Evolutionary conservation across 2,329 filamentous ascomycete species (phyloP).

Genomic region (Lasiodiplodia hormozganensis): DNA sequence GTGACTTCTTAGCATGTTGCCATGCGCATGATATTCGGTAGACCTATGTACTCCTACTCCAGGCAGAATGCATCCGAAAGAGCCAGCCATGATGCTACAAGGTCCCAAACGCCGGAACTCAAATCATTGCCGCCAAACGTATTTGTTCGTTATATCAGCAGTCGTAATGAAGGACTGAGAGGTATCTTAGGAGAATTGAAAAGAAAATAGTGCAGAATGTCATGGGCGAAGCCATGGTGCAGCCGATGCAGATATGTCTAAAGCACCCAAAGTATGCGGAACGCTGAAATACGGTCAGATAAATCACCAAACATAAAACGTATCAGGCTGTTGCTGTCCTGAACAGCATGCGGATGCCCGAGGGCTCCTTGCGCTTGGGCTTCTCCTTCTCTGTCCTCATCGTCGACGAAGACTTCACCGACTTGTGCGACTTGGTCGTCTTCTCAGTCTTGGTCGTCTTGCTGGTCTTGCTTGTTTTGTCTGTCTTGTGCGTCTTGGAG

Average conservation of each 20-base stretch:
- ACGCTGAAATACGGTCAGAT: constrained; percentile 13
- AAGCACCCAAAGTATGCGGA: constrained; percentile 13
- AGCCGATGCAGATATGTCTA: constrained; percentile 27
- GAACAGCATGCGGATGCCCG: constrained; percentile 52
- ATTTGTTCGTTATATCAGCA: constrained; percentile 1
- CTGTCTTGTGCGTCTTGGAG: constrained; percentile 37
- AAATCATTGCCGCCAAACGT: not conserved
- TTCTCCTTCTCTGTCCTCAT: constrained; percentile 41
- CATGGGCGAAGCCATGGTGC: constrained; percentile 19
- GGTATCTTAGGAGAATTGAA: constrained; percentile 15
- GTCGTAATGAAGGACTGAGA: constrained; percentile 17
- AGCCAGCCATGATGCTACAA: constrained; percentile 23
- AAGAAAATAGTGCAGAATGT: constrained; percentile 4
- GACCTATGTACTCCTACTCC: constrained; percentile 22
- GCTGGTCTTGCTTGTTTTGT: constrained; percentile 37
- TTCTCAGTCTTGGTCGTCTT: constrained; percentile 36
- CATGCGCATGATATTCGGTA: not conserved
- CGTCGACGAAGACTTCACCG: constrained; percentile 18
- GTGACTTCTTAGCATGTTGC: not conserved
- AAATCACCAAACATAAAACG: constrained; percentile 10
- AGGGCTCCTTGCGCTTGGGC: constrained; percentile 50
- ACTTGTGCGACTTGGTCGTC: constrained; percentile 38
- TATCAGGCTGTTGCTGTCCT: constrained; percentile 23
- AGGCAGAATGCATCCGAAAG: constrained; percentile 23
- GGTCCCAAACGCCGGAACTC: constrained; percentile 9